phyloP scores from a whole-genome alignment of 176 grass and related monocot genomes.

The Triticum timopheevii region DNA sequence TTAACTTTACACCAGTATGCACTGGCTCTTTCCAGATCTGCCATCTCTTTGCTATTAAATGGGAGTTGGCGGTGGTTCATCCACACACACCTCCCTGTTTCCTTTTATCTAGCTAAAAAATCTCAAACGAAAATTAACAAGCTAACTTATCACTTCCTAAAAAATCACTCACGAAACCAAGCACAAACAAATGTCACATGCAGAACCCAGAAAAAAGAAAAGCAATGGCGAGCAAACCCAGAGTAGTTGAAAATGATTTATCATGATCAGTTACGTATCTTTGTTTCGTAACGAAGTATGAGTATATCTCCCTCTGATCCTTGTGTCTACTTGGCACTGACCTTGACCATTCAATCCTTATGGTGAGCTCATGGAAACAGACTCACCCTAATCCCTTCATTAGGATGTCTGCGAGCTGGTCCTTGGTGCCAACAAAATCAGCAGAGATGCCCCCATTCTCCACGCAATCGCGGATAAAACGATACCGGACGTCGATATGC shows the following conservation, averaged over 20 bases:
- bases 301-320: not conserved
- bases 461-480: not conserved
- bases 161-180: not conserved
- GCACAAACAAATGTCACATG: not conserved
- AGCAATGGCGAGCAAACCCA: not conserved
- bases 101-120: not conserved
- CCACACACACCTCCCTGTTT: not conserved
- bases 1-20: constrained; percentile 4
- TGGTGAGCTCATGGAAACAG: not conserved
- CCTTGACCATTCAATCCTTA: not conserved
- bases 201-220: not conserved
- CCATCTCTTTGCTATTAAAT: not conserved
- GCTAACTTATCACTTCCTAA: not conserved
- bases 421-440: not conserved
- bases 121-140: not conserved
- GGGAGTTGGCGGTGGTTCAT: not conserved
- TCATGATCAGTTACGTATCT: no score
- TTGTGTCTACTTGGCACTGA: not conserved
- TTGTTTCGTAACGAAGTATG: no score
- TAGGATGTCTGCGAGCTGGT: not conserved
- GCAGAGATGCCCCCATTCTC: not conserved
- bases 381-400: not conserved
- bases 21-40: not conserved
- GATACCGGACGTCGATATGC: no score
- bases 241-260: not conserved